Evolutionary conservation across 2,329 filamentous ascomycete genomes (phyloP), one percentile per base, ranked within the genome.

Genomic region (Claviceps pazoutovae): DNA sequence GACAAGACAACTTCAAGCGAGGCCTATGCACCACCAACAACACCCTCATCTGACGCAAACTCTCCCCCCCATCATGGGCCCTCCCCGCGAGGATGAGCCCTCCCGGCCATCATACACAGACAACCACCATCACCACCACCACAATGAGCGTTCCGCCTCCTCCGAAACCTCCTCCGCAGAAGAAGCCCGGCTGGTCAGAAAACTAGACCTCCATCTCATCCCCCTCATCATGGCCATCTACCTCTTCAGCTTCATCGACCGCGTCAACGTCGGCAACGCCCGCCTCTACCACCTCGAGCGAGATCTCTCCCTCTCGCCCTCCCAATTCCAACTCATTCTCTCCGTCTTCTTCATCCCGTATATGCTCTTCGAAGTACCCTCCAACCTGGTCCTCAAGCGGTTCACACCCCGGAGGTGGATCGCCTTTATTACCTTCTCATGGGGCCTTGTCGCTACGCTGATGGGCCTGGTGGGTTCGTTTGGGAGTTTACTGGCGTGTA

Each of bases 231-330:
- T 85, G 78, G 64, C 78, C 6, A 66, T 86, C 16, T 91, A 91
- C 62, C 72, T 89, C 14, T 80, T 89, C 57, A 84, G 81, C 57
- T 90, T 89, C 62, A 68, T 90, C 8, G 86, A 88, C 62, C 73
- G 74, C 65, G 82, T 86, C 50, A 88, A 88, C 61, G 88, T 88
- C 52, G 82, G 83, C 50, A 87, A 86, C 66, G 83, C 83, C 14
- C 73, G 78, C 3, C 70, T 86, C 2, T 86, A 85, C 60, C 74
- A 75, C 1, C 64, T 88, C 19, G 80, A 86, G 59, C 64, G 76
- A 52, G 82, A 86, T 56, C 70, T 87, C 8, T 66, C 71, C 23
- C 70, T 88, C 56, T 66, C 68, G 23, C 72, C 77, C 3, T 73
- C 74, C 44, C 82, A 88, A 61, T 90, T 84, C 62, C 84, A 90